phyloP scores from a whole-genome alignment of 2,329 filamentous ascomycete species.

The Sclerotinia nivalis region DNA sequence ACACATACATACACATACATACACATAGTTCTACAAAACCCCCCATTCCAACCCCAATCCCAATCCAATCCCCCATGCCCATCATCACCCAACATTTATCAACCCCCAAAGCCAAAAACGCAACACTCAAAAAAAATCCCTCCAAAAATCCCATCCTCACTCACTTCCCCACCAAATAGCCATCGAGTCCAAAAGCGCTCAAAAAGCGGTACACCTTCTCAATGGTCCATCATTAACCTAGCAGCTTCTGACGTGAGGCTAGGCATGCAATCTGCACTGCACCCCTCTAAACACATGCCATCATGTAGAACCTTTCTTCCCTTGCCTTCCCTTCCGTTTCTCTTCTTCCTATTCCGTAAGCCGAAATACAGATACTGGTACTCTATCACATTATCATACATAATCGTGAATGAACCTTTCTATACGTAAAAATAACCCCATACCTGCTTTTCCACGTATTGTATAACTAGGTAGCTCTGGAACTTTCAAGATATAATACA shows the following conservation, averaged over 20 bases:
- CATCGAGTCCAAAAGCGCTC: neutral
- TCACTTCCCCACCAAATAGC: neutral
- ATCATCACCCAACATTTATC: neutral
- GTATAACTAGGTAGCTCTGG: neutral
- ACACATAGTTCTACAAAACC: neutral
- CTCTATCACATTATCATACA: neutral
- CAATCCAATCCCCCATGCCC: too few relatives aligned
- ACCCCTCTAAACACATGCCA: neutral
- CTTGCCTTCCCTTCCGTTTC: too few relatives aligned
- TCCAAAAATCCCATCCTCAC: neutral
- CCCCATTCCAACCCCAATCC: neutral
- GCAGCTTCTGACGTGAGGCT: slow-evolving; percentile 2
- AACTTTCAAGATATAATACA: neutral
- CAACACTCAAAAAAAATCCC: too few relatives aligned
- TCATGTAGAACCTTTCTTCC: neutral
- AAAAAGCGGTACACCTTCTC: slow-evolving; percentile 4
- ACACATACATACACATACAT: neutral
- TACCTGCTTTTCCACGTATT: neutral
- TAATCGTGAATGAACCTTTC: neutral
- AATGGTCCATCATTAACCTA: neutral
- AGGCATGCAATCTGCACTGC: neutral
- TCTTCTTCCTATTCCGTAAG: neutral
- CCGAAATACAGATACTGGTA: neutral
- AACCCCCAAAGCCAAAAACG: neutral
- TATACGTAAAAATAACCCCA: neutral